Base-by-base conservation (phyloP, 208 protist species). In the Novymonas esmeraldas region DNA sequence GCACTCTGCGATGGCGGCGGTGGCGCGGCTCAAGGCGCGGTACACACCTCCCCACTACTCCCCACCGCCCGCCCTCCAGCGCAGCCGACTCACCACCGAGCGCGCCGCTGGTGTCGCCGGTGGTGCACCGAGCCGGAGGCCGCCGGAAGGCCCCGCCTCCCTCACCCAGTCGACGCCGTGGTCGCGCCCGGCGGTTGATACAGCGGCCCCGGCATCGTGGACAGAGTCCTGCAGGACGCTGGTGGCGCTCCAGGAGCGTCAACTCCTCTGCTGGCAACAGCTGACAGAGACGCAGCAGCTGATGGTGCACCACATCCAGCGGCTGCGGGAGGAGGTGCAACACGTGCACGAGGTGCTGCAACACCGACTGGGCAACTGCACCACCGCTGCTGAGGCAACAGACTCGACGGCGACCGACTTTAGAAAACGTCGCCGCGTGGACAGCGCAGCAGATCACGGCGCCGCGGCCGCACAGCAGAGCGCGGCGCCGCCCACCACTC, bases 11-110 rank as follows among this genome's bases (percentile, higher is more conserved):
- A 39, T 42, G 1, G 52, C 14, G 6, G n/a, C 39, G 11, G 58
- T 75, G n/a, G 70, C 70, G 4, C 55, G 39, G n/a, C 70, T 69
- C 36, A 75, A 75, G 46, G 70, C 70, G 4, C 70, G 60, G 9
- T 75, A 75, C 41, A 36, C 61, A 6, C 70, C 39, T 7, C n/a
- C 14, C 34, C 22, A 26, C n/a, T 69, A 75, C 28, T 36, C 34
- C 6, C 54, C 61, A 4, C 70, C 70, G 26, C 45, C 38, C 3
- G 61, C 39, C 10, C 42, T 69, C 22, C 45, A 34, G 6, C 54
- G 28, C 36, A 39, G 28, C 42, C 45, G 29, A 39, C 42, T 54
- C 22, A 20, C 28, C 14, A 50, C 57, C 1, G 57, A 7, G 54
- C 22, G 20, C 34, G 18, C 34, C 54, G 29, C 20, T 45, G 22